Evolutionary conservation across 805 yeast species (phyloP), one percentile per base, ranked within the genome.

Genomic region (Cephaloascus fragrans): DNA sequence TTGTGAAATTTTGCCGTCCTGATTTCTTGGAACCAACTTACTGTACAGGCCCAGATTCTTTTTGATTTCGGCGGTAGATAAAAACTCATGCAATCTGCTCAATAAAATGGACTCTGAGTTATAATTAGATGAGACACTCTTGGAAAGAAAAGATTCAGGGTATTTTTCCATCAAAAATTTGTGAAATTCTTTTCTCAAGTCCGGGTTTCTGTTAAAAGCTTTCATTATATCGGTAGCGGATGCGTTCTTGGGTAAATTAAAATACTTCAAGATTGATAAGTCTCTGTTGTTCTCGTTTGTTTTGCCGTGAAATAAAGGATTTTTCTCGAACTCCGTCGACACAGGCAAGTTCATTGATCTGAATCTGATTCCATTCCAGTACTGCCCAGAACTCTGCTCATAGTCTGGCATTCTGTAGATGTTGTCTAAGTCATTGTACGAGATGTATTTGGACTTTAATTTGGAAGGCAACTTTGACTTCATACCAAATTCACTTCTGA

Each of bases 401-500:
- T 80, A 85, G 50, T 77, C 82, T 4, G 89, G 82, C 59, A 84
- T 67, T 44, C 77, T 73, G 49, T 76, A 78, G 44, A 69, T 61
- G 46, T 79, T 78, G 52, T 85, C 94, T 12, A 83, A 55, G 40
- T 81, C 80, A 48, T 81, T 79, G 47, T 69, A 68, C 6, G 79
- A 76, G 34, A 85, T 65, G 53, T 75, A 76, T 32, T 80, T 70
- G 15, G 75, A 63, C 32, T 76, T 77, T 35, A 74, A 55, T 47
- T 74, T 77, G 31, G 65, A 63, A 3, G 95, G 95, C 36, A 85
- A 61, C 17, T 83, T 65, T 35, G 79, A 64, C 53, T 85, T 85
- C 43, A 85, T 59, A 50, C 95, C 95, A 69, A 74, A 85, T 57
- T 83, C 84, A 44, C 82, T 79, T 59, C 85, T 67, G 12, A 67